Percentiles rank a stretch among this genome's conserved stretches.
Evolutionary conservation across 2,329 filamentous ascomycete genomes (phyloP).

Genomic region (Fusarium citri): DNA sequence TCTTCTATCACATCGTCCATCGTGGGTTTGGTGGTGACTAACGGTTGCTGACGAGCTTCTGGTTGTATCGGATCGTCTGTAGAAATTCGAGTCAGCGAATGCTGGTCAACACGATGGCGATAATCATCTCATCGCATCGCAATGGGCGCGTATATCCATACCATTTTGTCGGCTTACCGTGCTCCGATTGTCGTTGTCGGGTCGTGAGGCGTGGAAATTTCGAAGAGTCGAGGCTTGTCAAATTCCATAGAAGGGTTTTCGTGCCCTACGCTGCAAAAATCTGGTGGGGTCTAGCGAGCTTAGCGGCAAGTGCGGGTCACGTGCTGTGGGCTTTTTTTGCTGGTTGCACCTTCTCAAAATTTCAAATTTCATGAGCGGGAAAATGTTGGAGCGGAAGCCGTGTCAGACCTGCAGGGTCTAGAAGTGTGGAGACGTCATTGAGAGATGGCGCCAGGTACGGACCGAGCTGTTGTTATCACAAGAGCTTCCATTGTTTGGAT

Average conservation of each 20-base stretch:
- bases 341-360: neutral
- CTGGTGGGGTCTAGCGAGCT: constrained; percentile 47
- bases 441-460: neutral
- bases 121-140: constrained; percentile 29
- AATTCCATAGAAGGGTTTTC: constrained; percentile 57
- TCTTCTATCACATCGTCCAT: constrained; percentile 44
- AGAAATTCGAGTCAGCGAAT: constrained; percentile 49
- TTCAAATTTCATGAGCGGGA: constrained; percentile 15
- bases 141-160: constrained; percentile 50
- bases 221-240: constrained; percentile 54
- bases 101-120: constrained; percentile 26
- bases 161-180: constrained; percentile 66
- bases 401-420: neutral
- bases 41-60: constrained; percentile 97
- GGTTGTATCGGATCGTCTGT: constrained; percentile 99
- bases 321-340: constrained; percentile 16
- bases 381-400: constrained; percentile 14
- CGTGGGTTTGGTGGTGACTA: constrained; percentile 56
- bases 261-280: constrained; percentile 54
- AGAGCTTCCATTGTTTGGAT: neutral
- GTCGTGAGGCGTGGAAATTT: constrained; percentile 56
- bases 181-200: constrained; percentile 57
- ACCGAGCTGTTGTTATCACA: neutral
- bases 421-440: neutral
- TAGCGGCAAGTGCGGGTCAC: constrained; percentile 38